phyloP scores from a whole-genome alignment of 2,329 filamentous ascomycete genomes.

The Claviceps purpurea region DNA sequence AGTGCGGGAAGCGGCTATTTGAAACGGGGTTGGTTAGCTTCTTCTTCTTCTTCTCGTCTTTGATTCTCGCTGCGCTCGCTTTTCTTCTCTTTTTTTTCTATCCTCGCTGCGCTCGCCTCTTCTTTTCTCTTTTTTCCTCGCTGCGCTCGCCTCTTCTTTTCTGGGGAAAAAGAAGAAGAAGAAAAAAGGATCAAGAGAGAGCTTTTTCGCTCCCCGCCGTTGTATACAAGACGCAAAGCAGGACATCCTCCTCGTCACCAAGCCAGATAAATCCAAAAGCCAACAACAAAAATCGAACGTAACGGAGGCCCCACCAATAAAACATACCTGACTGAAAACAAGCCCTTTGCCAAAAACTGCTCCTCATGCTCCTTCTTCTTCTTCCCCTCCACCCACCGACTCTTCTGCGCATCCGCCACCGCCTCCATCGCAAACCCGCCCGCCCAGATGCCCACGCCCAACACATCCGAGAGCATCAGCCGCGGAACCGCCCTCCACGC shows the following conservation, averaged over 20 bases:
- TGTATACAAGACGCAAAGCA: no score
- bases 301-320: background rate
- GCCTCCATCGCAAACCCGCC: constrained; percentile 49
- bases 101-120: no score
- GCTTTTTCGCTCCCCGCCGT: no score
- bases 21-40: background rate
- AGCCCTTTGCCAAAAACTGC: constrained; percentile 35
- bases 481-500: constrained; percentile 32
- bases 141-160: no score
- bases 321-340: background rate
- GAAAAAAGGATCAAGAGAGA: background rate
- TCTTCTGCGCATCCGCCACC: constrained; percentile 51
- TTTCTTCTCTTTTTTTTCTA: no score
- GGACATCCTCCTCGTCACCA: no score
- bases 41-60: no score
- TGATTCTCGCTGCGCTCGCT: no score
- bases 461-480: constrained; percentile 36
- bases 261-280: no score
- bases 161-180: background rate
- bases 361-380: constrained; percentile 53
- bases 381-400: constrained; percentile 45
- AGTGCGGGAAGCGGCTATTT: constrained; percentile 47
- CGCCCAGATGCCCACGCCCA: constrained; percentile 44
- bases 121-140: no score
- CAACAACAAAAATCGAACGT: background rate